Conservation (phyloP, 805 yeast species). For the Kluyveromyces dobzhanskii region DNA sequence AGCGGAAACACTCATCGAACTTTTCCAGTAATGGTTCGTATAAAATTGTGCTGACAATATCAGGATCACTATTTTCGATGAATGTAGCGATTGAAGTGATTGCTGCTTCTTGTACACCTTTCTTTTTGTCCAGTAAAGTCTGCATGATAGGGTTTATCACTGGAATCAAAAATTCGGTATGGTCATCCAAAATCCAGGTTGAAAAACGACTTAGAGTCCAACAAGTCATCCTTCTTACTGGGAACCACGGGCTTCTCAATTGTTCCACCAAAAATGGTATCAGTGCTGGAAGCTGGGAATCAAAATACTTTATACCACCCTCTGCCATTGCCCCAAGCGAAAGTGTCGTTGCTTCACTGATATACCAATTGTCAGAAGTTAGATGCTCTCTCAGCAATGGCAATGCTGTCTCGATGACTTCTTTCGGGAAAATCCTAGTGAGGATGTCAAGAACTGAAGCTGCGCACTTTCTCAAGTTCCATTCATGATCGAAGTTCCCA, state of each 20-base stretch:
- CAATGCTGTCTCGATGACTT: constrained; percentile 56
- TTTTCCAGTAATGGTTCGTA: constrained; percentile 59
- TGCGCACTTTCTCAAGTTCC: constrained; percentile 90
- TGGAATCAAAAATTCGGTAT: constrained; percentile 61
- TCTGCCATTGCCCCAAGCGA: constrained; percentile 95
- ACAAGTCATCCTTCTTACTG: constrained; percentile 88
- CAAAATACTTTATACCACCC: constrained; percentile 68
- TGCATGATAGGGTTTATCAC: constrained; percentile 68
- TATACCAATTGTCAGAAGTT: constrained; percentile 69
- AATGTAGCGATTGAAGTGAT: constrained; percentile 80
- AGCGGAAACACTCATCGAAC: constrained; percentile 63
- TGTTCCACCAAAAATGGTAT: constrained; percentile 82
- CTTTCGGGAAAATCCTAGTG: constrained; percentile 58
- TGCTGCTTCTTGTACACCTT: constrained; percentile 93
- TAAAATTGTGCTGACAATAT: constrained; percentile 48
- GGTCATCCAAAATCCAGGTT: constrained; percentile 70
- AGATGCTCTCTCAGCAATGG: constrained; percentile 72
- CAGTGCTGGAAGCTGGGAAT: constrained; percentile 66
- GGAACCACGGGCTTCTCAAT: constrained; percentile 63
- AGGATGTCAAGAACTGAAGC: constrained; percentile 87
- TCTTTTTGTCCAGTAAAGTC: constrained; percentile 74
- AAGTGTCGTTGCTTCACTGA: constrained; percentile 85
- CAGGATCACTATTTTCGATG: constrained; percentile 65
- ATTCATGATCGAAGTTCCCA: constrained; percentile 58
- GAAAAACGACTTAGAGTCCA: constrained; percentile 91